Conservation (phyloP, 352 stramenopile species). For the Elongisporangium undulatum region DNA sequence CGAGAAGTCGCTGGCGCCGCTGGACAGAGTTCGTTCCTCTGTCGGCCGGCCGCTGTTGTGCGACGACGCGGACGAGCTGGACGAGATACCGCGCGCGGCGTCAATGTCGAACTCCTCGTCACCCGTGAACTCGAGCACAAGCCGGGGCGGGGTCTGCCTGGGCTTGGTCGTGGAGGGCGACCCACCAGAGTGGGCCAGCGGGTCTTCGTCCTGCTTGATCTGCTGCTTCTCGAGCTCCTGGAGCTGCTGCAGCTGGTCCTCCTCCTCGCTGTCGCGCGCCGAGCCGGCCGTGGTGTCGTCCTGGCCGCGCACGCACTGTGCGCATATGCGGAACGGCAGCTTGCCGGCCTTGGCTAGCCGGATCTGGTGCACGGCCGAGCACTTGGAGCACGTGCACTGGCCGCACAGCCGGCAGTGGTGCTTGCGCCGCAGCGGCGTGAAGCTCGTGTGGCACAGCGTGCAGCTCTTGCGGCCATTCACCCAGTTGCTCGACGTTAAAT, state of each 20-base stretch:
- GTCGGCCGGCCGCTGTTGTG: background rate
- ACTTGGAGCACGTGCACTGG: slow-evolving; percentile 70
- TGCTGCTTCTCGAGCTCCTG: slow-evolving; percentile 32
- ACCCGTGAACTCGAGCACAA: background rate
- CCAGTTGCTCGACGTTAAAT: slow-evolving; percentile 48
- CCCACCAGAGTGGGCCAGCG: background rate
- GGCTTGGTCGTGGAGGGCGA: background rate
- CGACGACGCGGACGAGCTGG: background rate
- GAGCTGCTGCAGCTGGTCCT: slow-evolving; percentile 14
- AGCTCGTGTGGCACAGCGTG: slow-evolving; percentile 49
- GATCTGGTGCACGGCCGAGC: slow-evolving; percentile 57
- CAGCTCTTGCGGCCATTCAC: slow-evolving; percentile 59
- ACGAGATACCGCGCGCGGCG: background rate
- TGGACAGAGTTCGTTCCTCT: slow-evolving; percentile 4
- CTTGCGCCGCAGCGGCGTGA: slow-evolving; percentile 48
- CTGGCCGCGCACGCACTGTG: slow-evolving; percentile 33
- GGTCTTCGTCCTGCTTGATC: background rate
- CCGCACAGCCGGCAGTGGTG: slow-evolving; percentile 76
- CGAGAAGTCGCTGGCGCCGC: slow-evolving; percentile 26
- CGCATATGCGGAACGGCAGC: slow-evolving; percentile 55
- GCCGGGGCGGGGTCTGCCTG: background rate
- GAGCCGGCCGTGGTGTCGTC: slow-evolving; percentile 9
- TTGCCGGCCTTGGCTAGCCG: slow-evolving; percentile 50
- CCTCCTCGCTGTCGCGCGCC: slow-evolving; percentile 7
- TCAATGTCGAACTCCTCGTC: background rate